Evolutionary conservation across 2,329 filamentous ascomycete species (phyloP).

Genomic region (Scortechinia acanthostroma): DNA sequence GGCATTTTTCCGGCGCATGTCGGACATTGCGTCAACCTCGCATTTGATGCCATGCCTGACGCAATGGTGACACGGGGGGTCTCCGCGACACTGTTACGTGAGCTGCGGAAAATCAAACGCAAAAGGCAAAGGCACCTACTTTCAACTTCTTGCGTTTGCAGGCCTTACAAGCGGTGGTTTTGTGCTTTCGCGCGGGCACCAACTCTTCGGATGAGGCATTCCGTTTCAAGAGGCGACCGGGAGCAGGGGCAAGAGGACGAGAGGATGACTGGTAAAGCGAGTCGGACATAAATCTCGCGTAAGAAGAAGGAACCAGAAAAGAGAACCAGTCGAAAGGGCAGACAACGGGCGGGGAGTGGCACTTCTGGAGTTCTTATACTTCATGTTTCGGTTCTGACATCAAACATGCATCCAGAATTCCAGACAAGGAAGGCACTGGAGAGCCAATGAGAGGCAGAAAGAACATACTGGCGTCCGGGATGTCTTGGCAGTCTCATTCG

Average conservation of each 20-base stretch:
- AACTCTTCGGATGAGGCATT: neutral
- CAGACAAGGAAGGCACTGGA: too few species aligned
- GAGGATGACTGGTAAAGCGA: neutral
- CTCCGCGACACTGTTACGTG: conserved; percentile 14
- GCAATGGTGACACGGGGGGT: conserved; percentile 16
- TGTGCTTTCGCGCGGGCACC: neutral
- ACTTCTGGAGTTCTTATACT: too few species aligned
- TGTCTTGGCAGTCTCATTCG: too few species aligned
- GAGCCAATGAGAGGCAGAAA: too few species aligned
- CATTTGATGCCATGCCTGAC: conserved; percentile 13
- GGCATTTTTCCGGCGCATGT: conserved; percentile 15
- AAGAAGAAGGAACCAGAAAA: too few species aligned
- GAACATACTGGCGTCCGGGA: too few species aligned
- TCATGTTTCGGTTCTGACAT: too few species aligned
- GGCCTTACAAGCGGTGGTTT: neutral
- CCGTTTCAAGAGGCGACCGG: neutral
- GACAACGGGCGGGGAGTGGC: too few species aligned
- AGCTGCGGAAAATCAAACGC: neutral
- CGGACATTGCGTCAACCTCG: conserved; percentile 14
- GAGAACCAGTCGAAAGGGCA: too few species aligned
- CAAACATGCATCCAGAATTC: too few species aligned
- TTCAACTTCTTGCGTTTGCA: neutral
- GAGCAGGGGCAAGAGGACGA: neutral
- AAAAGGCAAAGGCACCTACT: neutral
- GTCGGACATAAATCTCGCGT: neutral